Evolutionary conservation across 345 rosid genomes (phyloP).

Genomic region (Sonneratia alba): DNA sequence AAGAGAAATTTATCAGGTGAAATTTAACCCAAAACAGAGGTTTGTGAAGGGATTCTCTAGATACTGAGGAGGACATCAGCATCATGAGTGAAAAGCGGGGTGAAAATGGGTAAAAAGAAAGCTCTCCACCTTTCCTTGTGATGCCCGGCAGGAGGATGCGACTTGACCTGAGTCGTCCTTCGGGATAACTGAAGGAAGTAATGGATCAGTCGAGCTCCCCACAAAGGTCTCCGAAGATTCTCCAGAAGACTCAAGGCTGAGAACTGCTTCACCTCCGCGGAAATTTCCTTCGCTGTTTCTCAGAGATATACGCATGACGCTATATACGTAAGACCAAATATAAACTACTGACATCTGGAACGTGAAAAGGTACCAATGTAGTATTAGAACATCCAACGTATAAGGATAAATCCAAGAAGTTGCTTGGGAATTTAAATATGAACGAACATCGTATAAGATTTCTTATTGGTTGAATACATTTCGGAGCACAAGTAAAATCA

Average conservation of each 20-base stretch:
- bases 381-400: neutral
- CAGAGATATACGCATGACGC: slow-evolving; percentile 11
- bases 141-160: neutral
- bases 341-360: slow-evolving; percentile 11
- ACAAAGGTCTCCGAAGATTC: slow-evolving; percentile 1
- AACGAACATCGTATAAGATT: too few relatives aligned
- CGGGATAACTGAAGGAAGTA: neutral
- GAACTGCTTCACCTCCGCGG: neutral
- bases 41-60: too few relatives aligned
- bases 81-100: neutral
- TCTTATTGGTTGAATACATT: neutral
- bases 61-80: neutral
- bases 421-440: too few relatives aligned
- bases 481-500: neutral
- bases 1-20: neutral
- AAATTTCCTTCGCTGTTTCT: neutral
- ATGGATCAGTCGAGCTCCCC: neutral
- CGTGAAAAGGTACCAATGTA: neutral
- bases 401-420: neutral
- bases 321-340: slow-evolving; percentile 17
- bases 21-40: too few relatives aligned
- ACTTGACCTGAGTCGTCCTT: neutral
- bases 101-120: too few relatives aligned
- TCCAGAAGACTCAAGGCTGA: slow-evolving; percentile 2
- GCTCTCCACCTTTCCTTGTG: neutral